These are phyloP conservation scores for Lantana camara DNA, from an alignment of 257 asterid genomes.

Conservation along the genomic window DNA sequence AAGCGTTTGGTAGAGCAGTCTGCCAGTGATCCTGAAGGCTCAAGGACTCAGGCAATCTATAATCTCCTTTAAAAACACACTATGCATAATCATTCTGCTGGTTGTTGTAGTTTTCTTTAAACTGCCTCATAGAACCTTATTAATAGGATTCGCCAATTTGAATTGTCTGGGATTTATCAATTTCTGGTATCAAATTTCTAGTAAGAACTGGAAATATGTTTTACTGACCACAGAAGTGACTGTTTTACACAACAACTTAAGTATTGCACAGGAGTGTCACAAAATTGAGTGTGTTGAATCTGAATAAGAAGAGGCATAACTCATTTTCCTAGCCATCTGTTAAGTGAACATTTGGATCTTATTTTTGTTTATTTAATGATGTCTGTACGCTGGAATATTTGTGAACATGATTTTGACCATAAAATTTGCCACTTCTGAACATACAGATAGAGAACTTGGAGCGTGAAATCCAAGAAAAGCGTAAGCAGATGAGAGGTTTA, in stretches of 20 bases:
- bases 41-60: conserved; percentile 64
- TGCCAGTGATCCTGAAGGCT: conserved; percentile 75
- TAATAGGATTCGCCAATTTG: background rate
- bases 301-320: conserved; percentile 1
- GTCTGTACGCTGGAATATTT: conserved; percentile 21
- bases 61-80: conserved; percentile 10
- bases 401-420: conserved; percentile 21
- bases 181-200: background rate
- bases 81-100: conserved; percentile 7
- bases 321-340: background rate
- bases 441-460: conserved; percentile 82
- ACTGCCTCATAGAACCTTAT: background rate
- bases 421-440: conserved; percentile 12
- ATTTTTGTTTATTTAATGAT: conserved; percentile 7
- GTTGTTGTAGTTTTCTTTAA: background rate
- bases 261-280: background rate
- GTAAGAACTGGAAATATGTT: background rate
- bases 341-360: conserved; percentile 8
- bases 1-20: conserved; percentile 90
- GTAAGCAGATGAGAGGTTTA: conserved; percentile 71
- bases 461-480: conserved; percentile 84
- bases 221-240: no score
- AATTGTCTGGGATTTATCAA: no score
- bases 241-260: background rate
- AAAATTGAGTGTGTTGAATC: conserved; percentile 13